Evolutionary conservation across 306 rosid genomes (phyloP).

Genomic region (Cicer bijugum): DNA sequence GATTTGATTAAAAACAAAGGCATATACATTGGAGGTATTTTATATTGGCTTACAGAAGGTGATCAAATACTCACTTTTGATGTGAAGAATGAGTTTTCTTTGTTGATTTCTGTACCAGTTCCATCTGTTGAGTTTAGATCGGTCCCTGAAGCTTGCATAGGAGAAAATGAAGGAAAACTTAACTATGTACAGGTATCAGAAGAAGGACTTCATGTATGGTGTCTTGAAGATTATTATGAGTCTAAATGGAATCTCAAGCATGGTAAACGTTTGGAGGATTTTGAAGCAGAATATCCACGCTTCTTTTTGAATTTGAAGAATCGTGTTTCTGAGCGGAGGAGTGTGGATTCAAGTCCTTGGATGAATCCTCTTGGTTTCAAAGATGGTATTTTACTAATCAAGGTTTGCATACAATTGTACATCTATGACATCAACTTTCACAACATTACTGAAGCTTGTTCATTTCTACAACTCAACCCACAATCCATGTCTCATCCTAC

Average conservation of each 20-base stretch:
- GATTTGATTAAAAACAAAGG: slow-evolving; percentile 51
- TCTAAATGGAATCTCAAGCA: slow-evolving; percentile 51
- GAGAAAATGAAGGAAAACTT: slow-evolving; percentile 58
- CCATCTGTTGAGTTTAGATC: slow-evolving; percentile 43
- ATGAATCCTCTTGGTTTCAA: slow-evolving; percentile 61
- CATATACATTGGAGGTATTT: slow-evolving; percentile 47
- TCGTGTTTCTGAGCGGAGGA: slow-evolving; percentile 36
- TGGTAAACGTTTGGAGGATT: slow-evolving; percentile 48
- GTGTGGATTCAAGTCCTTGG: slow-evolving; percentile 45
- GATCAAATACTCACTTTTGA: slow-evolving; percentile 57
- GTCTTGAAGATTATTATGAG: slow-evolving; percentile 64
- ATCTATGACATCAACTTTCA: slow-evolving; percentile 47
- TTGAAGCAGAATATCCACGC: slow-evolving; percentile 54
- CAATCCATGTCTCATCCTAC: slow-evolving; percentile 46
- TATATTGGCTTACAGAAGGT: slow-evolving; percentile 64
- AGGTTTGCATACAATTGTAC: slow-evolving; percentile 50
- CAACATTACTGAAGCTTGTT: slow-evolving; percentile 47
- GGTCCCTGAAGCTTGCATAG: slow-evolving; percentile 59
- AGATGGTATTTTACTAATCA: slow-evolving; percentile 58
- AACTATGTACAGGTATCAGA: slow-evolving; percentile 61
- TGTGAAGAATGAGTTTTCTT: slow-evolving; percentile 56
- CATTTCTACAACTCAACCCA: slow-evolving; percentile 46
- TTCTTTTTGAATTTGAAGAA: slow-evolving; percentile 48
- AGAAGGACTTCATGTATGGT: slow-evolving; percentile 63
- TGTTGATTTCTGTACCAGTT: slow-evolving; percentile 56